Conservation (phyloP, 179 eudicot genomes). For the Heliamphora ciliata region DNA sequence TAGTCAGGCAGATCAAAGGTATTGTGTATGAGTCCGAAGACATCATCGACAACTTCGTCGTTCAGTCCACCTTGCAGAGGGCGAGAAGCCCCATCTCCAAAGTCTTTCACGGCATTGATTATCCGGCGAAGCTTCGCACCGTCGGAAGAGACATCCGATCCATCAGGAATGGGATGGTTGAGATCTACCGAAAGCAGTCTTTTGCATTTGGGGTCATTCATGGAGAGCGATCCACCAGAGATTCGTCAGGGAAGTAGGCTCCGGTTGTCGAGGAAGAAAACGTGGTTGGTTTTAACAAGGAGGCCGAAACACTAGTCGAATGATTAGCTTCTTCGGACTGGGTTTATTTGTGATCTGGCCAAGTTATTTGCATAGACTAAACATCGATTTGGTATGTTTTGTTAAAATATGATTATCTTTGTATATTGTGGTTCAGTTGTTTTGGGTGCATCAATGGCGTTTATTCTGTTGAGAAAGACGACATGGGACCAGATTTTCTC, state of each 20-base stretch:
- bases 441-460: too few relatives aligned
- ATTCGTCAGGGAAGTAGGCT: slow-evolving; percentile 1
- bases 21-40: slow-evolving; percentile 19
- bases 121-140: slow-evolving; percentile 11
- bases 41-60: slow-evolving; percentile 20
- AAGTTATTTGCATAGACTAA: too few relatives aligned
- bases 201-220: slow-evolving; percentile 12
- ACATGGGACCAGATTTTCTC: too few relatives aligned
- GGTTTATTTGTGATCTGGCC: too few relatives aligned
- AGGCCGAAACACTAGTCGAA: slow-evolving; percentile 12
- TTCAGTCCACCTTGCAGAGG: slow-evolving; percentile 10
- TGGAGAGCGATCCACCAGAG: slow-evolving; percentile 8
- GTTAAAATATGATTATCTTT: too few relatives aligned
- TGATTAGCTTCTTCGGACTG: neutral
- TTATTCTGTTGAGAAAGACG: too few relatives aligned
- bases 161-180: slow-evolving; percentile 10
- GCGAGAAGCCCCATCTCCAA: slow-evolving; percentile 11
- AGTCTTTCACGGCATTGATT: slow-evolving; percentile 14
- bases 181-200: slow-evolving; percentile 10
- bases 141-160: slow-evolving; percentile 15
- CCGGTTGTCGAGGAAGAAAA: slow-evolving; percentile 22
- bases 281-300: slow-evolving; percentile 18
- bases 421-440: too few relatives aligned
- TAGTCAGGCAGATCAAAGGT: slow-evolving; percentile 11
- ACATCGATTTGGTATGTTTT: too few relatives aligned